Percentiles rank a stretch among this genome's conserved stretches.
phyloP scores from a whole-genome alignment of 345 rosid genomes.

The Brassica incana region DNA sequence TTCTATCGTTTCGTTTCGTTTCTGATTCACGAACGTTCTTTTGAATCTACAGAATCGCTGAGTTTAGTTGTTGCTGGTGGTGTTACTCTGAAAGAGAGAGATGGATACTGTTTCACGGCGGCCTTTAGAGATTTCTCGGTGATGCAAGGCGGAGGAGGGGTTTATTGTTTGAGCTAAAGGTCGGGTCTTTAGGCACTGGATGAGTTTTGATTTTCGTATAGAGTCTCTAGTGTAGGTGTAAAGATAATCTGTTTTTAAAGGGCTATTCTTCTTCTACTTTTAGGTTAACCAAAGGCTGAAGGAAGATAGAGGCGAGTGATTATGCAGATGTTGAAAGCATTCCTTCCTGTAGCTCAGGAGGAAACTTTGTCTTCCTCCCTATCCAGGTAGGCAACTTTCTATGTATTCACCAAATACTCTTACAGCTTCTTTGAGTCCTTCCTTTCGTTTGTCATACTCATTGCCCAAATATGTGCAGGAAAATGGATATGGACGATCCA shows the following conservation, averaged over 20 bases:
- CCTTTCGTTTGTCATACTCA: background rate
- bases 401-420: background rate
- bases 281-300: conserved; percentile 16
- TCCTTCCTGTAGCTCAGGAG: conserved; percentile 50
- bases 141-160: conserved; percentile 45
- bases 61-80: background rate
- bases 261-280: background rate
- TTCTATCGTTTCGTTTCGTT: conserved; percentile 21
- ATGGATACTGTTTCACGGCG: conserved; percentile 26
- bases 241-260: conserved; percentile 6
- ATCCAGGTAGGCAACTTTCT: conserved; percentile 44
- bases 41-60: conserved; percentile 8
- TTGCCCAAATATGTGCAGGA: conserved; percentile 45
- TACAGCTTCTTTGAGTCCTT: background rate
- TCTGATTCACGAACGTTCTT: background rate
- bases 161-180: background rate
- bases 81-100: background rate
- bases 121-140: conserved; percentile 26
- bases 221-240: background rate
- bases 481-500: conserved; percentile 52
- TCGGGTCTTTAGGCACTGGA: background rate
- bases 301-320: conserved; percentile 4
- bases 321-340: conserved; percentile 65
- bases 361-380: conserved; percentile 35
- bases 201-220: background rate